Conservation (phyloP, 495 filamentous ascomycete species). For the Tuber indicum region DNA sequence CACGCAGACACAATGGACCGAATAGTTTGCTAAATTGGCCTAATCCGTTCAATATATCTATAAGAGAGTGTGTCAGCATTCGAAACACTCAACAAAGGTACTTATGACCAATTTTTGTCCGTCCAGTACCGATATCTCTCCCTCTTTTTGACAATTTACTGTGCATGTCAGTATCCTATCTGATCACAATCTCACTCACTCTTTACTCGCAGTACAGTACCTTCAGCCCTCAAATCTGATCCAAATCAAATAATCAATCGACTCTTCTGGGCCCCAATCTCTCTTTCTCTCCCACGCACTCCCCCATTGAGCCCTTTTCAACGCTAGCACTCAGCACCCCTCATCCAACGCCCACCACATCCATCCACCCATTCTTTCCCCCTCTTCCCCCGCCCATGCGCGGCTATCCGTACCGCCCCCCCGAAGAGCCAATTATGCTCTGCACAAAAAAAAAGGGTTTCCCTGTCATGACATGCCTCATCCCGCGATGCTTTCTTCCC, state of each 20-base stretch:
- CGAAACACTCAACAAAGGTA: not conserved
- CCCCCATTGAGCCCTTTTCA: not conserved
- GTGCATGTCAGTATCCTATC: not conserved
- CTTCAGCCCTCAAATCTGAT: not conserved
- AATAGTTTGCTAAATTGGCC: slow-evolving; percentile 8
- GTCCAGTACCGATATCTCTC: not conserved
- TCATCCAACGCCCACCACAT: not conserved
- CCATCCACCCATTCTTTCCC: not conserved
- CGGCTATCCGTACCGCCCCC: not conserved
- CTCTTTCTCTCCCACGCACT: not conserved
- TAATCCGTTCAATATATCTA: slow-evolving; percentile 5
- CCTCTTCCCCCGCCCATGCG: not conserved
- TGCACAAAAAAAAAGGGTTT: not conserved
- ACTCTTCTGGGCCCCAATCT: not conserved
- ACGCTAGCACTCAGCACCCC: not conserved
- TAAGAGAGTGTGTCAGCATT: not conserved
- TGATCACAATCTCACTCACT: slow-evolving; percentile 2
- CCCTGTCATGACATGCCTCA: slow-evolving; percentile 1
- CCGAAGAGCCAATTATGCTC: not conserved
- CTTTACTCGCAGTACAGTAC: no score
- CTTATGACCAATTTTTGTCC: not conserved
- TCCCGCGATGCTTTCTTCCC: not conserved
- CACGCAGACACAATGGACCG: not conserved
- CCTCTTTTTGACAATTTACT: not conserved
- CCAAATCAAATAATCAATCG: not conserved